These are phyloP conservation scores for Fraxinus angustifolia DNA, from an alignment of 305 asterid species.

Conservation along the genomic window DNA sequence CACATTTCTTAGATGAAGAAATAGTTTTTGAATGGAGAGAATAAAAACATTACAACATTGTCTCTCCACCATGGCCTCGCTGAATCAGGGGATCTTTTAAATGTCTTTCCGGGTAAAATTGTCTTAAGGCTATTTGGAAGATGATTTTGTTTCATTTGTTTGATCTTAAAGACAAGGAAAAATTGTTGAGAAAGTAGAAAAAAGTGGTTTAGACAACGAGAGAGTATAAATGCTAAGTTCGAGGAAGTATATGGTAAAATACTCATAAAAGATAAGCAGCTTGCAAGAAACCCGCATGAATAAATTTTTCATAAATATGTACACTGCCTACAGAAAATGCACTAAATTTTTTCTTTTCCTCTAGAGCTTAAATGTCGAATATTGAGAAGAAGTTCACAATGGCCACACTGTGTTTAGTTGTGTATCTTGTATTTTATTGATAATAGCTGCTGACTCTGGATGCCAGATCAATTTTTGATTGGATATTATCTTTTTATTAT, in stretches of 20 bases:
- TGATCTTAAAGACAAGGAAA: not conserved
- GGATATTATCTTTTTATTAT: not conserved
- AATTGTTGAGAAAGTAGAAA: not conserved
- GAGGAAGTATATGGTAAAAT: not conserved
- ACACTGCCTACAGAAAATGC: not conserved
- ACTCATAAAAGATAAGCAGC: not conserved
- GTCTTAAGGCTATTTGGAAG: not conserved
- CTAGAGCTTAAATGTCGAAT: not conserved
- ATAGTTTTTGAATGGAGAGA: not conserved
- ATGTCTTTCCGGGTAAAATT: not conserved
- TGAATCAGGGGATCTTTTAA: not conserved
- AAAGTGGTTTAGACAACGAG: not conserved
- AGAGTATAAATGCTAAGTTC: not conserved
- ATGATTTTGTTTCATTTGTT: not conserved
- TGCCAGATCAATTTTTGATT: not conserved
- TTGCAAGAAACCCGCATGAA: not conserved
- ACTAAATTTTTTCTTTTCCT: not conserved
- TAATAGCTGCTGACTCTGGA: not conserved
- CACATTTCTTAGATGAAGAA: not conserved
- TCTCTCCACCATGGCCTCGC: not conserved
- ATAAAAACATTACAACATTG: not conserved
- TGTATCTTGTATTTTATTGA: not conserved
- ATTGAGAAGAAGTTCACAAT: not conserved
- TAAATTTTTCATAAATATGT: not conserved
- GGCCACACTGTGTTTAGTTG: not conserved